Evolutionary conservation across 2,329 filamentous ascomycete genomes (phyloP), one percentile per base, ranked within the genome.

Genomic region (Beauveria asiatica): DNA sequence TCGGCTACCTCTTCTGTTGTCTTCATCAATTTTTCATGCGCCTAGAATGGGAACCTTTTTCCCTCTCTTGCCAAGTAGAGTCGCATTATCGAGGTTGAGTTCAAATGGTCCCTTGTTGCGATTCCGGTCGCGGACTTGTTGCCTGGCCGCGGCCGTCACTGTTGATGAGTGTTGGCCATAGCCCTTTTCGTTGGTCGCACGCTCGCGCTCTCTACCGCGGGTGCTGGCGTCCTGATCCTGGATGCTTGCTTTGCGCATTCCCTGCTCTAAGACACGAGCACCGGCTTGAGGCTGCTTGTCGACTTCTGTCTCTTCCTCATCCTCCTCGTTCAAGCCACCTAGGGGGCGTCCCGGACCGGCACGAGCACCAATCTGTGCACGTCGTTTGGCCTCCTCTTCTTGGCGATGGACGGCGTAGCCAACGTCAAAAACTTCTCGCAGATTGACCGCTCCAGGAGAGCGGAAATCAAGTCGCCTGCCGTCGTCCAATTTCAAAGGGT

Each of bases 351-450:
- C 86, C 75, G 68, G 87, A 72, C 77, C 88, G 79, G 67, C 88
- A 83, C 79, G 92, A 80, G 76, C 83, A 78, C 82, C 82, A 67
- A 92, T 83, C 69, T 95, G 90, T 74, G 95, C 96, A 64, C 91
- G 85, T 58, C 92, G 86, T 77, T 97, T 97, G 68, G 85, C 87
- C 74, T 97, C 94, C 72, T 99, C 94, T 74, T 97, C 94, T 73
- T 97, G 92, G 51, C 94, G 82, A 72, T 97, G 94, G 9, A 99
- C 94, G 9, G 94, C 93, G 69, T 99, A 99, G n/a, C 91, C 88
- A 53, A 99, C 93, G 69, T 99, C 94, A 66, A 99, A 99, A 2
- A 97, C 92, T 74, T 99, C 94, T 62, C 94, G 90, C 13, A 99
- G 79, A 71, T 97, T 97, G 74, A 99, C 88, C 2, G 91, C 92